Percentiles rank a stretch among this genome's conserved stretches.
Conservation (phyloP, 176 grass and related monocot genomes). For the Hsuehochloa calcarea region DNA sequence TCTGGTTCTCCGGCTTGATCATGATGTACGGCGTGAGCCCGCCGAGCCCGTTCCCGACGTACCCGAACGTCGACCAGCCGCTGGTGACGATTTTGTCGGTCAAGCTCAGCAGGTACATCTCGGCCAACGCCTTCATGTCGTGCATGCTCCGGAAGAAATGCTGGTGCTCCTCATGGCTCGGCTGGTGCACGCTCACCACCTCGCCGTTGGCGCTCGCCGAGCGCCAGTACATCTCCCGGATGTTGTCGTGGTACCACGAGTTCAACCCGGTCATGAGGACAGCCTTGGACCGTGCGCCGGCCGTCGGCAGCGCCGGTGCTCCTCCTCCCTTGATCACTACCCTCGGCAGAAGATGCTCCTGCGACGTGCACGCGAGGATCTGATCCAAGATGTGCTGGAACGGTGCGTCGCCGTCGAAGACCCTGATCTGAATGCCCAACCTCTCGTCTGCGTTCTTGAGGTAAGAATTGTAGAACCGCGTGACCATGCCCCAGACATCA, state of each 20-base stretch:
- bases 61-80: conserved; percentile 40
- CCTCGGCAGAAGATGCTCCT: conserved; percentile 29
- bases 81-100: conserved; percentile 35
- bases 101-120: conserved; percentile 45
- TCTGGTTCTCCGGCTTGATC: background rate
- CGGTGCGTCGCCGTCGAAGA: background rate
- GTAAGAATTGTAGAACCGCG: conserved; percentile 37
- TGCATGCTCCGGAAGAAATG: background rate
- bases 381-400: conserved; percentile 21
- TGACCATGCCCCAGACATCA: conserved; percentile 41
- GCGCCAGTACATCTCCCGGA: conserved; percentile 49
- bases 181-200: conserved; percentile 41
- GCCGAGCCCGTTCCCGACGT: conserved; percentile 22
- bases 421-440: conserved; percentile 36
- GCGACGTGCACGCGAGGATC: conserved; percentile 41
- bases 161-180: conserved; percentile 40
- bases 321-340: background rate
- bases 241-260: conserved; percentile 40
- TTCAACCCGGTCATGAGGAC: conserved; percentile 32
- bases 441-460: conserved; percentile 30
- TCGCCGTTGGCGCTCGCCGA: conserved; percentile 7
- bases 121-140: conserved; percentile 36
- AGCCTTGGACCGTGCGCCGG: background rate
- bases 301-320: too few species aligned
- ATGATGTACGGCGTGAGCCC: conserved; percentile 34